Percentiles rank a stretch among this genome's conserved stretches.
These are phyloP conservation scores for Xylaria sp. DNA, from an alignment of 2,329 filamentous ascomycete genomes.

Conservation along the genomic window DNA sequence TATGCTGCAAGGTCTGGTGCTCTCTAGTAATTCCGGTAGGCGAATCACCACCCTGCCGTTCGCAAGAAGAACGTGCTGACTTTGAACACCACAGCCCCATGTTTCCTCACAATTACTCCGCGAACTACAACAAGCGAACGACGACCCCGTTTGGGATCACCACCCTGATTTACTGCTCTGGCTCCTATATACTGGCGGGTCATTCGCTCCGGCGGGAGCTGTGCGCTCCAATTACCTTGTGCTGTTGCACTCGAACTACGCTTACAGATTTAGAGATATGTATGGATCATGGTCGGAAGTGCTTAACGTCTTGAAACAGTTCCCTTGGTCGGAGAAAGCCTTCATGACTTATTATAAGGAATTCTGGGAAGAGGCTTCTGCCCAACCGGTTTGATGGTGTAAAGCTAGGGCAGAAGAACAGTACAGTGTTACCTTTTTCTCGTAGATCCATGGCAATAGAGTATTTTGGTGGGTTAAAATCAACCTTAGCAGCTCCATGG, in stretches of 20 bases:
- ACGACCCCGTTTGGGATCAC: constrained; percentile 49
- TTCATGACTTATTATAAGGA: constrained; percentile 46
- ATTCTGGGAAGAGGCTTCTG: constrained; percentile 48
- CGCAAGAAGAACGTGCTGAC: constrained; percentile 19
- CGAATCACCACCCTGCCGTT: constrained; percentile 9
- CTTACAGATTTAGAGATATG: constrained; percentile 32
- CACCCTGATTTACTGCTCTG: constrained; percentile 50
- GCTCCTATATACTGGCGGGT: constrained; percentile 52
- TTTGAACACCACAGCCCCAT: constrained; percentile 42
- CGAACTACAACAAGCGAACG: constrained; percentile 45
- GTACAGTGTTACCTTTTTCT: background rate
- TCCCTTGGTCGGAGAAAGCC: constrained; percentile 54
- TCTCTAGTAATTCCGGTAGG: constrained; percentile 53
- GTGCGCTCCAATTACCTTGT: constrained; percentile 46
- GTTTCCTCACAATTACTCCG: constrained; percentile 48
- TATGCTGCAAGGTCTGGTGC: constrained; percentile 55
- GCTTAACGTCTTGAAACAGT: constrained; percentile 47
- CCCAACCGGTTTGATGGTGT: background rate
- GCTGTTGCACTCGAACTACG: constrained; percentile 41
- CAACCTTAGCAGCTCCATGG: background rate
- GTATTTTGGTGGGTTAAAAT: background rate
- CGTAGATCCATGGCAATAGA: background rate
- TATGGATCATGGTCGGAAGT: constrained; percentile 49
- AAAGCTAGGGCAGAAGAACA: too few relatives aligned
- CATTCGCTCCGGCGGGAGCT: constrained; percentile 48